A percentile compares a stretch with the other conserved stretches of the same genome.
These are phyloP conservation scores for Taiozyma sp. DNA, from an alignment of 1,139 yeast species.

Conservation along the genomic window DNA sequence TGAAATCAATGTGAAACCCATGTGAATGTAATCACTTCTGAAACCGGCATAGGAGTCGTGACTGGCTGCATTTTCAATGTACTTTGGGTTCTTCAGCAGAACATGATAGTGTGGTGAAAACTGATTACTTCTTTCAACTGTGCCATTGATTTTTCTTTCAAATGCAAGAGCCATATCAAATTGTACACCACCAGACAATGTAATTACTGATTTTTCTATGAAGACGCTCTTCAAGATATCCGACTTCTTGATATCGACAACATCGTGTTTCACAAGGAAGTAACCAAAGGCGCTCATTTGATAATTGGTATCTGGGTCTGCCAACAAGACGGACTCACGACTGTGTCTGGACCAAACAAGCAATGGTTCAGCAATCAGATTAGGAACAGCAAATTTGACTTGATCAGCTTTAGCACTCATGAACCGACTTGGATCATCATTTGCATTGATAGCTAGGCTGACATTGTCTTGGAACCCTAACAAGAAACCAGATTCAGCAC, in stretches of 20 bases:
- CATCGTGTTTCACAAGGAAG: conserved; percentile 33
- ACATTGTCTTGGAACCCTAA: conserved; percentile 74
- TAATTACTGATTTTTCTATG: conserved; percentile 50
- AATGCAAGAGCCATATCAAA: conserved; percentile 55
- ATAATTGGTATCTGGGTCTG: conserved; percentile 35
- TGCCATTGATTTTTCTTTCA: conserved; percentile 36
- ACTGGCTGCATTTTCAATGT: conserved; percentile 35
- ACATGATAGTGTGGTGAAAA: conserved; percentile 71
- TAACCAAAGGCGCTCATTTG: conserved; percentile 48
- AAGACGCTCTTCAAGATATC: conserved; percentile 21
- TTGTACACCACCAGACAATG: conserved; percentile 54
- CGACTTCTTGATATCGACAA: conserved; percentile 17
- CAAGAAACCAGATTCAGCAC: conserved; percentile 72
- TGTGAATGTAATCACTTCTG: conserved; percentile 72
- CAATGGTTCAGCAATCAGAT: conserved; percentile 53
- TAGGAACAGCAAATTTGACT: conserved; percentile 66
- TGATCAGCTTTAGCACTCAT: conserved; percentile 60
- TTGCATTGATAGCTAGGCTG: conserved; percentile 50
- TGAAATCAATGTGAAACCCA: conserved; percentile 68
- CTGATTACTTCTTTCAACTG: conserved; percentile 42
- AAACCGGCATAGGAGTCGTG: conserved; percentile 80
- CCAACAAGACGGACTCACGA: conserved; percentile 37
- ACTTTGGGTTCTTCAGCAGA: conserved; percentile 57
- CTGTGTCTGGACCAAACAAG: conserved; percentile 57
- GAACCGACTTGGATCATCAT: conserved; percentile 57